Percentiles rank a stretch among this genome's conserved stretches.
phyloP scores from a whole-genome alignment of 257 asterid genomes.

The Vinca minor region DNA sequence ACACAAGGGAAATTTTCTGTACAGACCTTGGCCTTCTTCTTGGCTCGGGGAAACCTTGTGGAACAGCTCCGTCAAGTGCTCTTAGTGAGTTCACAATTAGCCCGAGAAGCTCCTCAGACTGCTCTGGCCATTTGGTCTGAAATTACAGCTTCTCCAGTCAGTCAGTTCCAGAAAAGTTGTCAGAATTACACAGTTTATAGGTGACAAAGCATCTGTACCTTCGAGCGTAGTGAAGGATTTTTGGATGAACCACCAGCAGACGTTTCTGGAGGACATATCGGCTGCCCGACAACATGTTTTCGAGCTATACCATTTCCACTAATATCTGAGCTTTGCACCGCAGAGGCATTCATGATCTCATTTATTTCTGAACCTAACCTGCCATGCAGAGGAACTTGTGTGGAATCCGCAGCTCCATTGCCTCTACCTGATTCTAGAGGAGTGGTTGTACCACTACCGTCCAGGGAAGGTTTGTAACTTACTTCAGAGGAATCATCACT shows the following conservation, averaged over 20 bases:
- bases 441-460: slow-evolving; percentile 51
- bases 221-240: slow-evolving; percentile 54
- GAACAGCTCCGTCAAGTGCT: slow-evolving; percentile 96
- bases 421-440: slow-evolving; percentile 71
- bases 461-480: slow-evolving; percentile 60
- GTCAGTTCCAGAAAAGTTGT: slow-evolving; percentile 14
- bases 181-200: slow-evolving; percentile 16
- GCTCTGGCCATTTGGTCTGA: slow-evolving; percentile 99
- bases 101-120: slow-evolving; percentile 98
- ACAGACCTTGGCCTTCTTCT: slow-evolving; percentile 97
- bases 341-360: slow-evolving; percentile 48
- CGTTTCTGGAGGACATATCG: slow-evolving; percentile 74
- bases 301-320: slow-evolving; percentile 25
- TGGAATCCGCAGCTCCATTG: slow-evolving; percentile 42
- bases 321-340: slow-evolving; percentile 73
- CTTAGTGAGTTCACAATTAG: slow-evolving; percentile 95
- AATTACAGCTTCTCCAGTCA: slow-evolving; percentile 27
- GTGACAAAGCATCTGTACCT: slow-evolving; percentile 45
- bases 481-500: slow-evolving; percentile 51
- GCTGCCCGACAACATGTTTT: slow-evolving; percentile 42
- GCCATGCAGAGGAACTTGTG: slow-evolving; percentile 40
- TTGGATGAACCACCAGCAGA: slow-evolving; percentile 65
- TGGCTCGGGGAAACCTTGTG: slow-evolving; percentile 97
- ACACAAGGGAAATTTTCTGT: slow-evolving; percentile 78
- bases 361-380: slow-evolving; percentile 53